These are phyloP conservation scores for Vaccinium corymbosum DNA, from an alignment of 148 eudicot species.

Conservation along the genomic window DNA sequence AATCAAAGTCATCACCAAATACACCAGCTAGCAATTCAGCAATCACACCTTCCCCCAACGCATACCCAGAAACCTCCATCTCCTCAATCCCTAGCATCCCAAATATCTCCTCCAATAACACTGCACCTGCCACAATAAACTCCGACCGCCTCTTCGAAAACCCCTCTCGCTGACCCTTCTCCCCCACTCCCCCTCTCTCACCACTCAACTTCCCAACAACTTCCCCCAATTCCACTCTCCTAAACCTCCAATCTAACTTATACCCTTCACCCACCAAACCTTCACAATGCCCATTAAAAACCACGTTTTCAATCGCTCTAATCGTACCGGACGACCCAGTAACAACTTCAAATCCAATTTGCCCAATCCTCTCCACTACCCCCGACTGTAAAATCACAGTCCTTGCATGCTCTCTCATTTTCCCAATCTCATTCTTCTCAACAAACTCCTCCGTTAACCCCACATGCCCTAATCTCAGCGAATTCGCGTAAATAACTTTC, in stretches of 20 bases:
- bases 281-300: constrained; percentile 39
- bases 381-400: constrained; percentile 32
- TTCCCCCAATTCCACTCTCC: constrained; percentile 51
- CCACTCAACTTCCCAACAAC: constrained; percentile 42
- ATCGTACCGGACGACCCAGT: constrained; percentile 78
- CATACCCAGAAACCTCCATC: constrained; percentile 64
- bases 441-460: constrained; percentile 42
- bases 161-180: constrained; percentile 33
- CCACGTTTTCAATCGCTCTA: constrained; percentile 54
- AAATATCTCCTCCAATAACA: constrained; percentile 62
- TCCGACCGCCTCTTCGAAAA: constrained; percentile 52
- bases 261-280: constrained; percentile 30
- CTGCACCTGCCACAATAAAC: constrained; percentile 60
- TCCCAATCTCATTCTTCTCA: constrained; percentile 19
- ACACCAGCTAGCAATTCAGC: constrained; percentile 42
- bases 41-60: constrained; percentile 69
- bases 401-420: constrained; percentile 40
- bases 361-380: constrained; percentile 36
- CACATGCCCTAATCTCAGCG: constrained; percentile 58
- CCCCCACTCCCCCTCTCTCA: constrained; percentile 21
- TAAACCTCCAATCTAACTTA: constrained; percentile 41
- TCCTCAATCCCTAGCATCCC: constrained; percentile 48
- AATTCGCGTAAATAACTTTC: constrained; percentile 31
- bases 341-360: constrained; percentile 39
- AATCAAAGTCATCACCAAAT: constrained; percentile 31